These are phyloP conservation scores for Wallacemonas sp. DNA, from an alignment of 208 protist genomes.

Conservation along the genomic window DNA sequence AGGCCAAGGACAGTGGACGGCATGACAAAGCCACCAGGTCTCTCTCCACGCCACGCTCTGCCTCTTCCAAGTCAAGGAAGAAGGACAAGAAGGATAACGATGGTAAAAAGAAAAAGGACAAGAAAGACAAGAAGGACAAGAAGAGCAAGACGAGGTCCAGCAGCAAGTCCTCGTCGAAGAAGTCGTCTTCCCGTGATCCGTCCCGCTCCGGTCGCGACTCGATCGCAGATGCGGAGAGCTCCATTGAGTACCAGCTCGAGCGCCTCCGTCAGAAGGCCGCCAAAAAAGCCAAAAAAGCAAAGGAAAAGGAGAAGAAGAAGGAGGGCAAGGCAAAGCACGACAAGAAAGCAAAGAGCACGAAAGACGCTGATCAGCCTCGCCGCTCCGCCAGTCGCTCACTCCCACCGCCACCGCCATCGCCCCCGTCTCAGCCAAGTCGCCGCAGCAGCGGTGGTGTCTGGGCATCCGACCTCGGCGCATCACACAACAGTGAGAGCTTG, in stretches of 20 bases:
- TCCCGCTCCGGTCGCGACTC: neutral
- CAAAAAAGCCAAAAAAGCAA: conserved; percentile 15
- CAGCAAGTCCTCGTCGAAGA: neutral
- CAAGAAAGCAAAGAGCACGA: neutral
- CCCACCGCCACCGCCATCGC: conserved; percentile 7
- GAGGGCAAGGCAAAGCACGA: conserved; percentile 16
- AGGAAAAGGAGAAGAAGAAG: conserved; percentile 19
- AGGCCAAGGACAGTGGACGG: conserved; percentile 1
- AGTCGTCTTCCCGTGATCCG: neutral
- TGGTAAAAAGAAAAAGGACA: conserved; percentile 10
- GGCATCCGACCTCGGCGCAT: neutral
- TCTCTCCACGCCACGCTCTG: neutral
- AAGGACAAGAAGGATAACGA: conserved; percentile 1
- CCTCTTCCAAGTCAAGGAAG: neutral
- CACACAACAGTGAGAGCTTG: neutral
- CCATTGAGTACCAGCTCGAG: conserved; percentile 20
- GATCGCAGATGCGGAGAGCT: neutral
- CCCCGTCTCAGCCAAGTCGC: too few relatives aligned
- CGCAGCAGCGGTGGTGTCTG: neutral
- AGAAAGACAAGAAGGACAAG: conserved; percentile 14
- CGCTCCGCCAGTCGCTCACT: conserved; percentile 6
- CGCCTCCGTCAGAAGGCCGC: conserved; percentile 9
- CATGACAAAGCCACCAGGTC: neutral
- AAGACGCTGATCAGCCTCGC: neutral
- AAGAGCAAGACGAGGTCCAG: neutral